Base-by-base conservation (phyloP, 352 stramenopile species). In the Globisporangium orthogonon region DNA sequence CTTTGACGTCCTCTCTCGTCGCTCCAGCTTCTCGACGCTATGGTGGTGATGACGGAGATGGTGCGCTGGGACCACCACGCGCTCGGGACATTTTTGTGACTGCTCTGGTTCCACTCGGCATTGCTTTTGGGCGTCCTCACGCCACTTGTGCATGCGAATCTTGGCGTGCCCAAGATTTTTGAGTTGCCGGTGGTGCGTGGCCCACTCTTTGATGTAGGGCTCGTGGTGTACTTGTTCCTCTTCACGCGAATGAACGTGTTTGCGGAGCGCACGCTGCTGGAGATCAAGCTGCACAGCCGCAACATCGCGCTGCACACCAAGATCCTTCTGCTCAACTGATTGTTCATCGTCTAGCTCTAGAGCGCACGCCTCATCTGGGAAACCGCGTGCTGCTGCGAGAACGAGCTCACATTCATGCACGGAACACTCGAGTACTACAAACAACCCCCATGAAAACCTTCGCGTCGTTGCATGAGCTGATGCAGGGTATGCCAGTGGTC, bases 391-490 rank as follows among this genome's bases (percentile, higher is more conserved):
- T 66, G 67, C 53, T 46, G 60, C 5, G 69, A 78, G 47, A 55
- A 72, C 46, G 65, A 81, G 52, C 58, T 81, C 13, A 71, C 58
- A 14, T 71, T 69, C 18, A 69, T 81, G 35, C 66, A 69, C 4
- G 74, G 74, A 2, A 64, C 52, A 7, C 54, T 83, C 39, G 65
- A 77, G 30, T 83, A 83, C 50, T 73, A 70, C 39, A 75, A 66
- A n/a, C n/a, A n/a, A n/a, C n/a, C 15, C 69, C 71, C 2, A 67
- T 81, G 33, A 69, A 83, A 23, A 78, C 70, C n/a, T 76, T 83
- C 50, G 64, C 67, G 28, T 28, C 54, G 15, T 5, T 60, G 33
- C 50, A 39, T 4, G 46, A 54, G 18, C 23, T 48, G 44, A n/a
- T 49, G 44, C 44, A 49, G 10, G 44, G 30, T 7, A 49, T 49